phyloP scores from a whole-genome alignment of 2,329 filamentous ascomycete genomes.

The Colletotrichum sp. region DNA sequence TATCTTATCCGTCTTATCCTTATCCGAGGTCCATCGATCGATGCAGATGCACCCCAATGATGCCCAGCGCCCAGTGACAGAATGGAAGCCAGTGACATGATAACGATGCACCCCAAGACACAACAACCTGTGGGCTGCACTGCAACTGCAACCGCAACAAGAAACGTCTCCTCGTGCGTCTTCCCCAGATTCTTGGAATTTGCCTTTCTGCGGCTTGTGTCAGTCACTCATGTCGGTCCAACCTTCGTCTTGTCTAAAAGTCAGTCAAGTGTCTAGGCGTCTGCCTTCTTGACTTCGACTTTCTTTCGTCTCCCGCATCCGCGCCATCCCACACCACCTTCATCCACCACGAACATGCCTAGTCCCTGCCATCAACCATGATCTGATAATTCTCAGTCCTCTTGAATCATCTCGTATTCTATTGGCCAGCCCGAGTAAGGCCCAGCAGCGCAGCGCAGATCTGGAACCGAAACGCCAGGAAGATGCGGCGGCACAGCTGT shows the following conservation, averaged over 20 bases:
- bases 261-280: not conserved
- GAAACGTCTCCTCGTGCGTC: not conserved
- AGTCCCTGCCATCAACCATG: not conserved
- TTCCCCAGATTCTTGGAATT: not conserved
- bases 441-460: not conserved
- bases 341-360: not conserved
- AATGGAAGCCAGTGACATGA: not conserved
- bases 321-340: not conserved
- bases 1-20: not conserved
- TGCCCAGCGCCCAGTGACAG: not conserved
- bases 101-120: not conserved
- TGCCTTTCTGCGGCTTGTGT: not conserved
- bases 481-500: constrained; percentile 4
- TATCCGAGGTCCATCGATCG: not conserved
- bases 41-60: not conserved
- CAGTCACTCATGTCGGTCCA: not conserved
- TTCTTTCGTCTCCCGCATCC: not conserved
- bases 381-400: constrained; percentile 4
- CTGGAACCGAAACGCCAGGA: constrained; percentile 1
- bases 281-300: not conserved
- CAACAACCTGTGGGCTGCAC: not conserved
- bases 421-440: constrained; percentile 4
- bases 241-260: not conserved
- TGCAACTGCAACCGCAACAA: not conserved
- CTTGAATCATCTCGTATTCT: not conserved